Conservation (phyloP, 305 asterid genomes). For the Fraxinus sp. region DNA sequence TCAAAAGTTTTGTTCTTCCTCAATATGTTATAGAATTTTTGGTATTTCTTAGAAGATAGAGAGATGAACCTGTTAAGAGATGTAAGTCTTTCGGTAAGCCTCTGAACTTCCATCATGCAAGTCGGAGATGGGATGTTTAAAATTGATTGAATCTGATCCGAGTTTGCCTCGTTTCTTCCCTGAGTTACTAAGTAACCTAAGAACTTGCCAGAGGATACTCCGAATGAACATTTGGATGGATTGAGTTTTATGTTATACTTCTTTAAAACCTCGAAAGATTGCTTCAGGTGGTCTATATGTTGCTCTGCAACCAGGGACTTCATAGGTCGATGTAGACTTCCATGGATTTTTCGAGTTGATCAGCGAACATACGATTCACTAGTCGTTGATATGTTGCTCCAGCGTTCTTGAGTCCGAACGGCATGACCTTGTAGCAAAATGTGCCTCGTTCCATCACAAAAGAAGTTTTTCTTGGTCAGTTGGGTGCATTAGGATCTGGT, state of each 20-base stretch:
- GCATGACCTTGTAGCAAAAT: neutral
- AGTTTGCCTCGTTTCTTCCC: too few relatives aligned
- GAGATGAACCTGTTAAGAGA: too few relatives aligned
- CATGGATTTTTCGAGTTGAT: neutral
- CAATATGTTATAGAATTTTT: too few relatives aligned
- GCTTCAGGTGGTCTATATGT: neutral
- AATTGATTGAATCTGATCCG: too few relatives aligned
- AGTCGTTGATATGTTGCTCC: neutral
- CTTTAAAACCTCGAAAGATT: neutral
- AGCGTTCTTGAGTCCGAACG: neutral
- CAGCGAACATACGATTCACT: neutral
- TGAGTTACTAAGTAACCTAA: too few relatives aligned
- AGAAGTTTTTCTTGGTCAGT: neutral
- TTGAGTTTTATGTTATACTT: too few relatives aligned
- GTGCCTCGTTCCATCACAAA: neutral
- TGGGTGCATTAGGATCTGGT: neutral
- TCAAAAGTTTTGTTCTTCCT: too few relatives aligned
- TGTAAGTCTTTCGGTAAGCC: too few relatives aligned
- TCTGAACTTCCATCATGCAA: too few relatives aligned
- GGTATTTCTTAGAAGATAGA: too few relatives aligned
- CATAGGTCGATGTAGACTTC: neutral
- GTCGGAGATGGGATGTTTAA: too few relatives aligned
- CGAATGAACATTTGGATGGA: neutral
- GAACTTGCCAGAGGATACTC: too few relatives aligned
- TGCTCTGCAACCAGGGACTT: neutral